Percentiles rank a stretch among this genome's conserved stretches.
phyloP scores from a whole-genome alignment of 345 rosid species.

The Pugionium cornutum region DNA sequence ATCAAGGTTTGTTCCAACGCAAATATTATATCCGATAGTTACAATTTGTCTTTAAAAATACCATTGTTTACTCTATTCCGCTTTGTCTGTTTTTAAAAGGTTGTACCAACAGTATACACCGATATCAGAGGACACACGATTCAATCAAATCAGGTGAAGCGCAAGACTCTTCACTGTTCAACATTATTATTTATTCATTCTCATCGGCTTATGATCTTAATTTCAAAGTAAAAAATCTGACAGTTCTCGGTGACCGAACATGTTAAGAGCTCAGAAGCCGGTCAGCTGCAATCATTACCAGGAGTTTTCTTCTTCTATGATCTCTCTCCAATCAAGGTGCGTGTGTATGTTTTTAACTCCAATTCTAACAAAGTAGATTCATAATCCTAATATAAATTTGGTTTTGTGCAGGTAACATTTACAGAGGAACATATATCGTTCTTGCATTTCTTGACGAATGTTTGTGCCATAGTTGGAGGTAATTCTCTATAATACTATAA shows the following conservation, averaged over 20 bases:
- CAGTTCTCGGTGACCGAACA: conserved; percentile 98
- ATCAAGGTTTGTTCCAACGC: conserved; percentile 58
- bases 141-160: conserved; percentile 80
- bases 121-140: conserved; percentile 74
- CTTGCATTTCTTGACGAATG: conserved; percentile 89
- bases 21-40: not conserved
- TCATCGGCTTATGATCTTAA: conserved; percentile 19
- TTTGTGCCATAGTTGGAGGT: conserved; percentile 98
- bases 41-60: not conserved
- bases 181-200: conserved; percentile 13
- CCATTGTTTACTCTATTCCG: not conserved
- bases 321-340: conserved; percentile 96
- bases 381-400: not conserved
- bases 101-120: conserved; percentile 89
- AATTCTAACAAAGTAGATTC: not conserved
- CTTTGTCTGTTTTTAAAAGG: conserved; percentile 41
- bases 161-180: not conserved
- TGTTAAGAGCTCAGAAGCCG: conserved; percentile 62
- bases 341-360: conserved; percentile 3
- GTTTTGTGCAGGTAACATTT: conserved; percentile 66
- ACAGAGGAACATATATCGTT: conserved; percentile 76
- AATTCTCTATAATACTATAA: conserved; percentile 6
- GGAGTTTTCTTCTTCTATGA: conserved; percentile 98
- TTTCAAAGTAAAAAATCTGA: not conserved
- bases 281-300: conserved; percentile 68